Conservation (phyloP, 1,284 basidiomycete genomes). For the Athelia psychrophila region DNA sequence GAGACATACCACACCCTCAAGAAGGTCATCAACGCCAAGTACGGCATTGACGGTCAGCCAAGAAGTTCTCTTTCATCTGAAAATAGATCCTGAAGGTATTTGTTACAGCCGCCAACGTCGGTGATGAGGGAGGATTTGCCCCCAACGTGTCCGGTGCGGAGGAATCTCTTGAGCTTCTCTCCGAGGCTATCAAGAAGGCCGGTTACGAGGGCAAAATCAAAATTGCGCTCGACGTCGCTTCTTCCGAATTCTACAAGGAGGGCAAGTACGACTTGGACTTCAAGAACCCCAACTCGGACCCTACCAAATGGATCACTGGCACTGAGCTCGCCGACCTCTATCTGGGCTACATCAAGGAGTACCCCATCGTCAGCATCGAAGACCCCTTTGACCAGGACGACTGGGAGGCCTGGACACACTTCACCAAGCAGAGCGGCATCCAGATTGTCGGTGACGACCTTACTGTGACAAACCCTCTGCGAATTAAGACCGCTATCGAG, state of each 20-base stretch:
- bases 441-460: slow-evolving; percentile 98
- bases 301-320: slow-evolving; percentile 94
- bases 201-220: slow-evolving; percentile 99
- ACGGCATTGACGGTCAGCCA: slow-evolving; percentile 91
- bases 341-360: slow-evolving; percentile 83
- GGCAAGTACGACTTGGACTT: slow-evolving; percentile 99
- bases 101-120: slow-evolving; percentile 89
- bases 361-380: slow-evolving; percentile 97
- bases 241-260: slow-evolving; percentile 99
- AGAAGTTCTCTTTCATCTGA: not conserved
- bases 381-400: slow-evolving; percentile 99
- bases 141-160: slow-evolving; percentile 97
- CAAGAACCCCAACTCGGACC: slow-evolving; percentile 99
- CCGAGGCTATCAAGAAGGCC: slow-evolving; percentile 95
- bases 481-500: slow-evolving; percentile 99
- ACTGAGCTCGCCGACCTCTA: slow-evolving; percentile 94
- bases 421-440: slow-evolving; percentile 74
- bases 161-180: slow-evolving; percentile 95
- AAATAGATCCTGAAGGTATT: slow-evolving; percentile 2
- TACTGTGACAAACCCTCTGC: slow-evolving; percentile 97
- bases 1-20: slow-evolving; percentile 99
- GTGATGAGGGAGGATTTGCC: slow-evolving; percentile 99
- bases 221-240: slow-evolving; percentile 98
- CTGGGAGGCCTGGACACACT: slow-evolving; percentile 97
- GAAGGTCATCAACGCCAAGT: slow-evolving; percentile 99